Evolutionary conservation across 2,329 filamentous ascomycete species (phyloP).

Genomic region (Lasiodiplodia sp.): DNA sequence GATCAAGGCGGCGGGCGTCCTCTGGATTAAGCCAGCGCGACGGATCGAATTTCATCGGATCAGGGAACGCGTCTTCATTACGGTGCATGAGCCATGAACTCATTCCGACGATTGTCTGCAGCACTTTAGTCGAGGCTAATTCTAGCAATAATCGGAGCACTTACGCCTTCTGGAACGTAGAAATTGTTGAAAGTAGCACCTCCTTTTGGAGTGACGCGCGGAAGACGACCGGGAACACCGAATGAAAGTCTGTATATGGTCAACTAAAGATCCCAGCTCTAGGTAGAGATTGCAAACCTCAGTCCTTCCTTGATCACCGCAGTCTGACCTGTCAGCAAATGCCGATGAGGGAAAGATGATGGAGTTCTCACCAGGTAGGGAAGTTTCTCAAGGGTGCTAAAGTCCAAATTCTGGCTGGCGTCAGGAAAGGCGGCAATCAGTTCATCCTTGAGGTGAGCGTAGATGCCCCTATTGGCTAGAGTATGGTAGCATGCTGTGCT

Average conservation of each 20-base stretch:
- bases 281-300: slow-evolving; percentile 12
- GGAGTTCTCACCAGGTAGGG: slow-evolving; percentile 39
- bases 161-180: slow-evolving; percentile 42
- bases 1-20: slow-evolving; percentile 35
- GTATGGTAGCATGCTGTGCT: slow-evolving; percentile 43
- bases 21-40: slow-evolving; percentile 44
- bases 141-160: not conserved
- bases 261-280: not conserved
- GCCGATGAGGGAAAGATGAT: not conserved
- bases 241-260: slow-evolving; percentile 39
- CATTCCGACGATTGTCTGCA: slow-evolving; percentile 42
- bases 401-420: slow-evolving; percentile 36
- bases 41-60: slow-evolving; percentile 46
- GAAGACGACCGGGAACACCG: slow-evolving; percentile 44
- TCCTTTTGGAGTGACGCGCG: slow-evolving; percentile 42
- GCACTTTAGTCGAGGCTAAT: not conserved
- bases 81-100: slow-evolving; percentile 45
- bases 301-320: slow-evolving; percentile 48
- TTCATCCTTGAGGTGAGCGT: slow-evolving; percentile 38
- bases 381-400: slow-evolving; percentile 44
- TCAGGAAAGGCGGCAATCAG: slow-evolving; percentile 43
- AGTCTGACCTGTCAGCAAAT: slow-evolving; percentile 33
- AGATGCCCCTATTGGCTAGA: slow-evolving; percentile 39
- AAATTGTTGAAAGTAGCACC: slow-evolving; percentile 44
- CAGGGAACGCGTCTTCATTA: slow-evolving; percentile 43